A percentile compares a stretch with the other conserved stretches of the same genome.
These are phyloP conservation scores for Ploettnerulaceae sp. DNA, from an alignment of 2,329 filamentous ascomycete species.

Conservation along the genomic window DNA sequence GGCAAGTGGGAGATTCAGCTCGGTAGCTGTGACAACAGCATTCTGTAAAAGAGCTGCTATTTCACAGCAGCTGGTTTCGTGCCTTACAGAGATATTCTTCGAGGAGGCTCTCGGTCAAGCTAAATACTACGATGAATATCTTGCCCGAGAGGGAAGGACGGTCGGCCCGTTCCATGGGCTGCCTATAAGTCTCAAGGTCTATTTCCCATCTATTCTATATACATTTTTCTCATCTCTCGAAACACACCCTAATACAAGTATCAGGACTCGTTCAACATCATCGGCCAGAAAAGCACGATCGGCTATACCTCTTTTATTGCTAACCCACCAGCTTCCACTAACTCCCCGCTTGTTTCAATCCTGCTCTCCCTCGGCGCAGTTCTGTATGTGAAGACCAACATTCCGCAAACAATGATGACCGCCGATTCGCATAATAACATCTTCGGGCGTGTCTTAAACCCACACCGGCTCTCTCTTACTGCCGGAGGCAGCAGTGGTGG, in stretches of 20 bases:
- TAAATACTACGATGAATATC: slow-evolving; percentile 10
- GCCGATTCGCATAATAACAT: slow-evolving; percentile 46
- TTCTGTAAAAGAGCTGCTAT: slow-evolving; percentile 11
- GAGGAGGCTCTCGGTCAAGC: slow-evolving; percentile 10
- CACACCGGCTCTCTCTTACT: slow-evolving; percentile 71
- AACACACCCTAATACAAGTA: not conserved
- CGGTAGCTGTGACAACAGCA: slow-evolving; percentile 3
- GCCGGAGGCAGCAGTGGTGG: slow-evolving; percentile 72
- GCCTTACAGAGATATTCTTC: slow-evolving; percentile 8
- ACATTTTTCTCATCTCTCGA: not conserved
- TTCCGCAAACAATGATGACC: slow-evolving; percentile 62
- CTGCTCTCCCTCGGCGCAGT: slow-evolving; percentile 81
- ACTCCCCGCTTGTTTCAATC: slow-evolving; percentile 67
- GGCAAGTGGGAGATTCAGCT: slow-evolving; percentile 2
- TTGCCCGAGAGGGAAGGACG: slow-evolving; percentile 7
- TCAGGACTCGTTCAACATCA: slow-evolving; percentile 61
- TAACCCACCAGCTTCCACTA: slow-evolving; percentile 56
- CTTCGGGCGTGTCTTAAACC: slow-evolving; percentile 76
- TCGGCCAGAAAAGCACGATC: slow-evolving; percentile 74
- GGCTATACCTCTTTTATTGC: slow-evolving; percentile 65
- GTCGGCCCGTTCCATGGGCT: slow-evolving; percentile 19
- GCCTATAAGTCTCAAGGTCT: slow-evolving; percentile 18
- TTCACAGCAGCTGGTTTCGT: slow-evolving; percentile 7
- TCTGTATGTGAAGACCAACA: slow-evolving; percentile 84
- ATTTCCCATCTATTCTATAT: too few relatives aligned